Conservation (phyloP, 2,329 filamentous ascomycete species). For the Daldinia sp. region DNA sequence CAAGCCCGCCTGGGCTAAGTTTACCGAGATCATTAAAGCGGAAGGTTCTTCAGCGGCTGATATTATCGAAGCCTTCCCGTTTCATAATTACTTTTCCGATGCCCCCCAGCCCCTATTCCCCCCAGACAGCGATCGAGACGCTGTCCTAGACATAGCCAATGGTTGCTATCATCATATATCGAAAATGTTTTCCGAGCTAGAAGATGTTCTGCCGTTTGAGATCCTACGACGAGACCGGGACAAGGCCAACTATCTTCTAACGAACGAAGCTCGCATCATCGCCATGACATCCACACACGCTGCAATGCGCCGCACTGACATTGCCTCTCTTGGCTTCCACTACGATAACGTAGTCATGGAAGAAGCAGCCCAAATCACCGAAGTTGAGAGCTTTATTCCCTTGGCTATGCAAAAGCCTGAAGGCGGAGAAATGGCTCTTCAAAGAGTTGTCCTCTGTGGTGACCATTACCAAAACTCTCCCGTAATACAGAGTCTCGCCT, state of each 20-base stretch:
- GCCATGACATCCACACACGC: conserved; percentile 99
- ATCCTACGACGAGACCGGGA: conserved; percentile 88
- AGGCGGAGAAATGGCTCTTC: conserved; percentile 76
- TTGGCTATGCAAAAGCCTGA: conserved; percentile 87
- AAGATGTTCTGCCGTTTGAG: conserved; percentile 94
- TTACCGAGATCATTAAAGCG: conserved; percentile 70
- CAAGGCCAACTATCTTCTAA: conserved; percentile 93
- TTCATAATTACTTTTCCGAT: conserved; percentile 85
- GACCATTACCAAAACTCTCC: conserved; percentile 98
- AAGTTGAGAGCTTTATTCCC: conserved; percentile 96
- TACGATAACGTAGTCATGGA: conserved; percentile 99
- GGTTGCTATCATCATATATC: conserved; percentile 90
- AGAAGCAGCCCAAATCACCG: conserved; percentile 96
- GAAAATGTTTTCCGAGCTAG: conserved; percentile 90
- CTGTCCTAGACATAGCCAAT: conserved; percentile 76
- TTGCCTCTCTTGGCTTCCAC: conserved; percentile 89
- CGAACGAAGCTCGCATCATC: conserved; percentile 95
- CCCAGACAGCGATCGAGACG: conserved; percentile 67
- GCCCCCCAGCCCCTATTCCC: conserved; percentile 88
- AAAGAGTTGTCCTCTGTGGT: conserved; percentile 90
- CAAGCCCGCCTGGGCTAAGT: conserved; percentile 86
- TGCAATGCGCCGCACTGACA: conserved; percentile 91
- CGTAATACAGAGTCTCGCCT: conserved; percentile 92
- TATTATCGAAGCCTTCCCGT: conserved; percentile 81
- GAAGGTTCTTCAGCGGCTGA: conserved; percentile 65